Evolutionary conservation across 257 asterid species (phyloP), one percentile per base, ranked within the genome.

Genomic region (Nicotiana knightiana): DNA sequence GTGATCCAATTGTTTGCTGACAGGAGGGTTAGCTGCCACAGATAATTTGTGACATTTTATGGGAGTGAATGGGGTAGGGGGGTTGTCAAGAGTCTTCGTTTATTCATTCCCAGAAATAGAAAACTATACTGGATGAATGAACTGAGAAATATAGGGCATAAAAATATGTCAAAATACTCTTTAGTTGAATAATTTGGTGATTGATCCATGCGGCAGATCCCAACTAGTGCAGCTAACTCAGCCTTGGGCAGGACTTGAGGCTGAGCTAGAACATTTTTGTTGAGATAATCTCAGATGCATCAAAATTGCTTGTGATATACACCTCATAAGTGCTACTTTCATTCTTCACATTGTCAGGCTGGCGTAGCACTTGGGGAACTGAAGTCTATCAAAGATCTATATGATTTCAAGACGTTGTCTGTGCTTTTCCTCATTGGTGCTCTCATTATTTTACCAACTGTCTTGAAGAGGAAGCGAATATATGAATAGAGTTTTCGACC

Each of bases 331-430:
- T 33, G 57, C 68, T 51, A 17, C 32, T 81, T 62, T 35, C 37
- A 11, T n/a, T 21, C n/a, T n/a, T 16, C 24, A 48, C 26, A 9
- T 76, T 61, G 32, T 53, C 85, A 95, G 99, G 99, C 99, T 51
- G 98, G 98, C 64, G 91, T 94, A 84, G 94, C 97, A 77, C 96
- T 94, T 78, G 93, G 96, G 33, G 97, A 94, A 68, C 88, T 94
- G 85, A 90, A 89, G 86, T 92, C 98, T 0, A 93, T 94, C 80
- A 92, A 91, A 87, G 97, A 92, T 85, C 84, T 94, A 39, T 94
- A 94, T 18, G 97, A 92, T 87, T 91, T 89, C 73, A 90, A 92
- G 90, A 94, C 98, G 5, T 68, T 94, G 82, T 90, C 91, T 21
- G 89, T 94, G 67, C 97, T 92, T 85, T 94, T 94, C 92, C 90